phyloP scores from a whole-genome alignment of 768 basidiomycete species.

The Suillus alpinus region DNA sequence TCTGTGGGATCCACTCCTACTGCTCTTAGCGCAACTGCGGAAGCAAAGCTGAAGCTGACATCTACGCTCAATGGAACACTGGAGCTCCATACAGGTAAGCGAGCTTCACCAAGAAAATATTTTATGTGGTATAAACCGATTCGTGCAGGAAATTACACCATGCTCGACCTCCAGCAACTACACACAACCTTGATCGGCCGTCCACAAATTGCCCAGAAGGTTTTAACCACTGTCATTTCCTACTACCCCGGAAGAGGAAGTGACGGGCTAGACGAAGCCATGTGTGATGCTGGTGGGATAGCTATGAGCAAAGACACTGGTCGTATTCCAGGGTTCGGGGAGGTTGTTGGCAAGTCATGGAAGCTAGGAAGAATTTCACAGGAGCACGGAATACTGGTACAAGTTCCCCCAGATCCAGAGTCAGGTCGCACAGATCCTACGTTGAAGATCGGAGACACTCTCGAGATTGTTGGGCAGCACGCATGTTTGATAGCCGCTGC shows the following conservation, averaged over 20 bases:
- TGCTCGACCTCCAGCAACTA: constrained; percentile 82
- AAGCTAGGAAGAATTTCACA: constrained; percentile 63
- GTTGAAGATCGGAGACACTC: constrained; percentile 55
- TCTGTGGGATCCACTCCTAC: constrained; percentile 88
- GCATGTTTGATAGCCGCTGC: constrained; percentile 81
- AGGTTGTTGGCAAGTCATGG: constrained; percentile 67
- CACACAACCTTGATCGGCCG: constrained; percentile 64
- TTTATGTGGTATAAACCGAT: neutral
- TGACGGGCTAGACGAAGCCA: constrained; percentile 64
- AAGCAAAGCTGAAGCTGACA: constrained; percentile 42
- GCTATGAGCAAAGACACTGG: constrained; percentile 89
- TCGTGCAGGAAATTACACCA: constrained; percentile 70
- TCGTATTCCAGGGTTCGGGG: constrained; percentile 66
- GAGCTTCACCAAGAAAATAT: neutral
- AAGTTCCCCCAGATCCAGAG: constrained; percentile 21
- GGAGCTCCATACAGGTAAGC: constrained; percentile 73
- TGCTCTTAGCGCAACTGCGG: constrained; percentile 70
- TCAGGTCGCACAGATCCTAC: constrained; percentile 12
- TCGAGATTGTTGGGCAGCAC: constrained; percentile 82
- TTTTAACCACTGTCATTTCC: constrained; percentile 75
- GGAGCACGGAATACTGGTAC: constrained; percentile 74
- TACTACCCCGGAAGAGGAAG: constrained; percentile 69
- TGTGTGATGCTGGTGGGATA: constrained; percentile 83
- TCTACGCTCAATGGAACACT: constrained; percentile 55
- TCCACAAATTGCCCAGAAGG: constrained; percentile 59